Conservation (phyloP, 139 green algal species). For the Chlamydomonas sp. region DNA sequence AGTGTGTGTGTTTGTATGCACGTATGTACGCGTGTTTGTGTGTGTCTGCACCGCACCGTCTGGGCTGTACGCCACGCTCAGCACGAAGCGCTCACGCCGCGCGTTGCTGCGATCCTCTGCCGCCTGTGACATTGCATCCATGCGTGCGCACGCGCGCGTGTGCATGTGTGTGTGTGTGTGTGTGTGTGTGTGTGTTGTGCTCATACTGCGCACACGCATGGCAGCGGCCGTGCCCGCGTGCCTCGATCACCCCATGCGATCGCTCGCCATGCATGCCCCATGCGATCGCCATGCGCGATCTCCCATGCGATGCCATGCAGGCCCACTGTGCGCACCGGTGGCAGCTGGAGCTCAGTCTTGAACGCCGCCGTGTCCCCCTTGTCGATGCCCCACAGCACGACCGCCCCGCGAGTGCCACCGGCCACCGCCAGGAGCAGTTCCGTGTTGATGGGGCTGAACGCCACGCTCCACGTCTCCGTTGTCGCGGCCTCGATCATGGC, state of each 20-base stretch:
- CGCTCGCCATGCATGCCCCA: too few species aligned
- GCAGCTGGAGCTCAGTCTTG: conserved; percentile 18
- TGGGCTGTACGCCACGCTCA: conserved; percentile 60
- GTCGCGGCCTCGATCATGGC: conserved; percentile 64
- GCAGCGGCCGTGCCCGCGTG: too few species aligned
- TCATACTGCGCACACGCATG: too few species aligned
- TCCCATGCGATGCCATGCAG: background rate
- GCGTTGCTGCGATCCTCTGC: conserved; percentile 15
- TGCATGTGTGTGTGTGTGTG: too few species aligned
- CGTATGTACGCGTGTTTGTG: too few species aligned
- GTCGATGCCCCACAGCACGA: conserved; percentile 34
- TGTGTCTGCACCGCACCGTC: too few species aligned
- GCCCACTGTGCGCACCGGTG: conserved; percentile 8
- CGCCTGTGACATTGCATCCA: too few species aligned
- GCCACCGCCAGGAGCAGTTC: conserved; percentile 53
- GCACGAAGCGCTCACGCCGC: conserved; percentile 54
- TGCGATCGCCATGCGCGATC: background rate
- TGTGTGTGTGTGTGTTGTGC: too few species aligned
- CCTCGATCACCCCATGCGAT: too few species aligned
- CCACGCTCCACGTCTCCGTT: conserved; percentile 77
- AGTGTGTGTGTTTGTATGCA: too few species aligned
- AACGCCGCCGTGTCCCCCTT: conserved; percentile 20
- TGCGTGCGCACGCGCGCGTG: too few species aligned
- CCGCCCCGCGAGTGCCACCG: conserved; percentile 54
- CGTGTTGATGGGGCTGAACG: conserved; percentile 48